Conservation (phyloP, 768 basidiomycete species). For the Naematelia aurantialba region DNA sequence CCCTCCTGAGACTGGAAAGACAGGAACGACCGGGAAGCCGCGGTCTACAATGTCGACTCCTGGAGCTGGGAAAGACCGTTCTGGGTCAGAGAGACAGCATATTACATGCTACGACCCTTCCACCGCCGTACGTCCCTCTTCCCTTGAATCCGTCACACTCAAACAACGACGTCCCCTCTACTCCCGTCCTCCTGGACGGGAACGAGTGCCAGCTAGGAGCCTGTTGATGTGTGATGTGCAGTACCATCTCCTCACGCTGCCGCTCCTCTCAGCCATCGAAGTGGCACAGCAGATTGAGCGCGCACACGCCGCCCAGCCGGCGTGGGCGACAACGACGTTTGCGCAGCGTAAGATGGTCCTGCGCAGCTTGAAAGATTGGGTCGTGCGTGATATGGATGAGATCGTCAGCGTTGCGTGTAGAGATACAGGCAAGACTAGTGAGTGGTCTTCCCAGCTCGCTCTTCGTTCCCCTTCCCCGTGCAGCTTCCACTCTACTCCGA, state of each 20-base stretch:
- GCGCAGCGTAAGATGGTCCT: constrained; percentile 75
- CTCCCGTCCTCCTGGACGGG: too few species aligned
- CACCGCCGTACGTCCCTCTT: constrained; percentile 56
- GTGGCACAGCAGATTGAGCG: constrained; percentile 68
- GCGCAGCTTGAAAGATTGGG: constrained; percentile 83
- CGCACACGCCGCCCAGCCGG: constrained; percentile 64
- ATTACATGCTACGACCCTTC: constrained; percentile 92
- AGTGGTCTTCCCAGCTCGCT: constrained; percentile 3
- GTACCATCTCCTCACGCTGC: constrained; percentile 70
- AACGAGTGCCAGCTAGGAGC: not conserved
- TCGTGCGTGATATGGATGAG: constrained; percentile 80
- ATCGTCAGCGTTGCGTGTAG: constrained; percentile 84
- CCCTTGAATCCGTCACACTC: too few species aligned
- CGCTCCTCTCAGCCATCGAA: constrained; percentile 69
- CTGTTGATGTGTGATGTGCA: constrained; percentile 5
- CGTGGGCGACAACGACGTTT: constrained; percentile 75
- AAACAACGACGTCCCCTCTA: too few species aligned
- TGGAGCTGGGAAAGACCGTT: too few species aligned
- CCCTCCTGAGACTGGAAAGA: constrained; percentile 19
- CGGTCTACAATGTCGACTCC: too few species aligned
- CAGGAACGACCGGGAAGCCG: too few species aligned
- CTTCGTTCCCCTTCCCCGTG: not conserved
- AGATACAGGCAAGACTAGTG: constrained; percentile 85
- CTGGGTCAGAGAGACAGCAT: constrained; percentile 54
- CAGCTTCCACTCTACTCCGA: not conserved